Evolutionary conservation across 306 rosid genomes (phyloP).

Genomic region (Pyrus pyrifolia): DNA sequence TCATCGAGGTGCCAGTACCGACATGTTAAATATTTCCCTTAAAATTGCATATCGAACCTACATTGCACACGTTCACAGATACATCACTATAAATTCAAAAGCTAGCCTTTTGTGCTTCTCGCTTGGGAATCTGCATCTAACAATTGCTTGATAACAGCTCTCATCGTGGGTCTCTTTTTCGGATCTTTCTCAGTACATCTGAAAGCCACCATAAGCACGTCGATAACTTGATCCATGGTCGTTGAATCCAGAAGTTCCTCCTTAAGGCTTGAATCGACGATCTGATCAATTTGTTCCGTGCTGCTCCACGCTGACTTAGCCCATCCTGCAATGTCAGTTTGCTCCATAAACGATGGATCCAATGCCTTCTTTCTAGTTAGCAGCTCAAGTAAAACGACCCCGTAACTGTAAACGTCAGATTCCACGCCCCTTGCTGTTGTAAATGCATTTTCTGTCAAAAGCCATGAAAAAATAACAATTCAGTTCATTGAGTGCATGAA

Average conservation of each 20-base stretch:
- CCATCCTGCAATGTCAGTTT: conserved; percentile 41
- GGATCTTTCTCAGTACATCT: conserved; percentile 58
- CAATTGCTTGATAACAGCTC: conserved; percentile 41
- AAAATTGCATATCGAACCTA: not conserved
- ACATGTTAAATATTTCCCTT: not conserved
- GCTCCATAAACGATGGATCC: conserved; percentile 45
- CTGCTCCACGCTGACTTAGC: conserved; percentile 43
- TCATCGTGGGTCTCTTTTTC: conserved; percentile 54
- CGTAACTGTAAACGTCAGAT: conserved; percentile 69
- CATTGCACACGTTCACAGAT: too few relatives aligned
- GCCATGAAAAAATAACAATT: not conserved
- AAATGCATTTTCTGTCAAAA: conserved; percentile 58
- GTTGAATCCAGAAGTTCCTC: conserved; percentile 35
- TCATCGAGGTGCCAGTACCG: too few relatives aligned
- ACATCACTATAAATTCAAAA: not conserved
- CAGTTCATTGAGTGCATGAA: not conserved
- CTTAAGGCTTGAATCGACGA: conserved; percentile 50
- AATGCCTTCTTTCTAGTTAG: conserved; percentile 60
- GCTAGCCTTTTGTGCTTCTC: not conserved
- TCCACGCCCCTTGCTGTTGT: conserved; percentile 36
- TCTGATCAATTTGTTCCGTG: conserved; percentile 29
- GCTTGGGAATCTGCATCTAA: conserved; percentile 21
- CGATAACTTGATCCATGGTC: conserved; percentile 32
- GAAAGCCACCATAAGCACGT: conserved; percentile 47
- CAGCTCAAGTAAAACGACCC: conserved; percentile 74